Percentiles rank a stretch among this genome's conserved stretches.
phyloP scores from a whole-genome alignment of 305 asterid species.

The Fraxinus latifolia region DNA sequence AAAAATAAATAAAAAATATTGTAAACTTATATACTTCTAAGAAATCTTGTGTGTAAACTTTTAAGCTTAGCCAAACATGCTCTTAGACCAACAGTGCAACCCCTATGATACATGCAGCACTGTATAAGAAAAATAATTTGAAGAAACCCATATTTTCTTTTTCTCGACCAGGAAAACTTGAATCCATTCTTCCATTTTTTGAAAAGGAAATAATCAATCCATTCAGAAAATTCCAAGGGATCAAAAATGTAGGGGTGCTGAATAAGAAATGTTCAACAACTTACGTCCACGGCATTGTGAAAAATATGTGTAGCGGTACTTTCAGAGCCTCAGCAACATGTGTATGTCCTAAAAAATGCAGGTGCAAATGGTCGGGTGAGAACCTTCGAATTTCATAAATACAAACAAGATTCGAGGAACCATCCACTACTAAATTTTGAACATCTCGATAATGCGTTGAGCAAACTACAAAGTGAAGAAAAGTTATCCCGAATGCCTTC shows the following conservation, averaged over 20 bases:
- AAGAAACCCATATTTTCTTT: not conserved
- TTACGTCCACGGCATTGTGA: conserved; percentile 99
- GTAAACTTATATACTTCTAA: not conserved
- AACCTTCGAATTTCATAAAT: not conserved
- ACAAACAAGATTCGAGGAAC: not conserved
- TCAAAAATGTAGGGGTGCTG: not conserved
- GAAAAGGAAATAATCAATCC: not conserved
- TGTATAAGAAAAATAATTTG: not conserved
- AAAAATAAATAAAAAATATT: not conserved
- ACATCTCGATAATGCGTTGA: not conserved
- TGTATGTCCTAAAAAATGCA: conserved; percentile 59
- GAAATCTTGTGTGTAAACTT: not conserved
- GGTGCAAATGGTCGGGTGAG: conserved; percentile 10
- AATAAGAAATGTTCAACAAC: conserved; percentile 30
- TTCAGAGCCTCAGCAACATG: conserved; percentile 86
- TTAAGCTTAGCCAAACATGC: not conserved
- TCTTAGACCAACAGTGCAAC: not conserved
- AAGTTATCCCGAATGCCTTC: not conserved
- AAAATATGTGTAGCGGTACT: conserved; percentile 80
- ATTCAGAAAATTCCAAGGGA: not conserved
- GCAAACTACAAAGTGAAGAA: not conserved
- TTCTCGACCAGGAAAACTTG: not conserved
- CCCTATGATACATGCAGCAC: not conserved
- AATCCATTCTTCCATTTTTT: not conserved
- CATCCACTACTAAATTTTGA: not conserved